phyloP scores from a whole-genome alignment of 768 basidiomycete species.

The Vararia minispora region DNA sequence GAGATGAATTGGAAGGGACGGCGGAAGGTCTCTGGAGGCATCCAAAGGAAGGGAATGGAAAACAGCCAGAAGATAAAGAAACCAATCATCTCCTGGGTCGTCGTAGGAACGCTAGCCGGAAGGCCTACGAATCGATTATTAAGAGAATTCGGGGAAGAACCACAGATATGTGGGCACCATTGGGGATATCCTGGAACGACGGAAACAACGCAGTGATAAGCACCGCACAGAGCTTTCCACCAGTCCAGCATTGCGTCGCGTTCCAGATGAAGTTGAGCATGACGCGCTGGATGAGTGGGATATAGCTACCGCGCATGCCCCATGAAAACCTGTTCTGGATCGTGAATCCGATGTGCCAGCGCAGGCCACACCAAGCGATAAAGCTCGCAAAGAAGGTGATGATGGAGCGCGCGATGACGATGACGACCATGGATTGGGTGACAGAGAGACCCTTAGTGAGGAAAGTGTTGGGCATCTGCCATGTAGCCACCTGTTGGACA shows the following conservation, averaged over 20 bases:
- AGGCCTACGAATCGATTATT: too few species aligned
- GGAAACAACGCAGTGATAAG: conserved; percentile 15
- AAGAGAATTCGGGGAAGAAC: too few species aligned
- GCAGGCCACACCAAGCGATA: conserved; percentile 6
- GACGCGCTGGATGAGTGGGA: not conserved
- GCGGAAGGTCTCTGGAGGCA: conserved; percentile 16
- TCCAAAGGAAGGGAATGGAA: conserved; percentile 15
- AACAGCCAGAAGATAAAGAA: conserved; percentile 10
- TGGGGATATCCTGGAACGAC: conserved; percentile 11
- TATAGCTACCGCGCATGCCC: not conserved
- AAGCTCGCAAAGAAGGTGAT: conserved; percentile 2
- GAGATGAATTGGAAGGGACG: conserved; percentile 15
- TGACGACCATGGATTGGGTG: conserved; percentile 8
- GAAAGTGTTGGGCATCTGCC: conserved; percentile 9
- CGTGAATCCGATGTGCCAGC: conserved; percentile 8
- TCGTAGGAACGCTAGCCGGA: conserved; percentile 11
- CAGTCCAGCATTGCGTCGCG: not conserved
- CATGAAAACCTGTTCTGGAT: conserved; percentile 7
- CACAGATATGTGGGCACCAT: too few species aligned
- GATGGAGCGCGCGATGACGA: conserved; percentile 5
- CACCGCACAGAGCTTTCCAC: conserved; percentile 3
- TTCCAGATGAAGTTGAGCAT: not conserved
- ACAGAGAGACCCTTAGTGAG: conserved; percentile 6
- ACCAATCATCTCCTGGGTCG: conserved; percentile 7
- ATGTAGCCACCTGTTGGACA: conserved; percentile 4